Conservation (phyloP, 2,329 filamentous ascomycete genomes). For the Aspergillus sclerotialis region DNA sequence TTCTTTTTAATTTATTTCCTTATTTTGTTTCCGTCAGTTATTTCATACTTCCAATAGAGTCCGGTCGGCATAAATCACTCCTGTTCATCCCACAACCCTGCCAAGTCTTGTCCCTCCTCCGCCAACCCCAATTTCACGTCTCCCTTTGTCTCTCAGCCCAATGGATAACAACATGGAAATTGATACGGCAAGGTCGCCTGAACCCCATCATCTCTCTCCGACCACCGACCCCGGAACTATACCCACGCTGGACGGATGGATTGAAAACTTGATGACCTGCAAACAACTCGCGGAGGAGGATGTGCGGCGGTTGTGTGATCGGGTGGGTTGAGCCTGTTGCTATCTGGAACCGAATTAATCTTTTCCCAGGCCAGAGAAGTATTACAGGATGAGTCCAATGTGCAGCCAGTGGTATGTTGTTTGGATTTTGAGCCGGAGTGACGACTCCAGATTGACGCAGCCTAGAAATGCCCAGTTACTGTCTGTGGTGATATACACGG, state of each 20-base stretch:
- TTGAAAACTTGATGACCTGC: conserved; percentile 96
- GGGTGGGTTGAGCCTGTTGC: conserved; percentile 54
- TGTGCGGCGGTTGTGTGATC: conserved; percentile 94
- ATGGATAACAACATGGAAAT: conserved; percentile 99
- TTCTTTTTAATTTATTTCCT: background rate
- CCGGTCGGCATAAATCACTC: too few species aligned
- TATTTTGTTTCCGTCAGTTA: too few species aligned
- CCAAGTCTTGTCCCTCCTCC: conserved; percentile 18
- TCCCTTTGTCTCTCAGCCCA: conserved; percentile 14
- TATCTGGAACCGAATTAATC: conserved; percentile 10
- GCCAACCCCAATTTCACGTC: conserved; percentile 1
- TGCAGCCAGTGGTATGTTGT: conserved; percentile 84
- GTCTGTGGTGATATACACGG: conserved; percentile 99
- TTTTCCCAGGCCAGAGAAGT: conserved; percentile 76
- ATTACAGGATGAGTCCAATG: conserved; percentile 94
- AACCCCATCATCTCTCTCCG: conserved; percentile 67
- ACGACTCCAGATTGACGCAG: conserved; percentile 12
- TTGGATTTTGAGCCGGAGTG: conserved; percentile 6
- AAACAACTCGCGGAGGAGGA: conserved; percentile 94
- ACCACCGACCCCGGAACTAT: conserved; percentile 80
- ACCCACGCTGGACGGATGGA: conserved; percentile 93
- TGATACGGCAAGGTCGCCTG: conserved; percentile 82
- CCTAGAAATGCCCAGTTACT: conserved; percentile 92
- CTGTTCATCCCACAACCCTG: too few species aligned
- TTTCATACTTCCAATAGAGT: too few species aligned